These are phyloP conservation scores for Xerocomus brunneocitrinus DNA, from an alignment of 768 basidiomycete genomes.

Conservation along the genomic window DNA sequence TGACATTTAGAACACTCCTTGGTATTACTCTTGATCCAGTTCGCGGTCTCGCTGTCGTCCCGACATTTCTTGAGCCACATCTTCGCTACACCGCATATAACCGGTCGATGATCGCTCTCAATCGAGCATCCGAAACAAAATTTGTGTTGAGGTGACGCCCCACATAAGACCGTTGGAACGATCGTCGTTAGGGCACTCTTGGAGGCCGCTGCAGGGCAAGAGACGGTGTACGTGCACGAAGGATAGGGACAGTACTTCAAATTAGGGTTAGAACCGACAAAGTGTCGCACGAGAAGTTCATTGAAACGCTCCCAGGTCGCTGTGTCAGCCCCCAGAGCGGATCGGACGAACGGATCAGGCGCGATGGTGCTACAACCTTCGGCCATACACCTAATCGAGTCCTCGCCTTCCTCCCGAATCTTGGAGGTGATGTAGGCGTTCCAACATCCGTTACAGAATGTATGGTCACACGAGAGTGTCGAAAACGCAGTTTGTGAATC, in stretches of 20 bases:
- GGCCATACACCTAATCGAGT: conserved; percentile 72
- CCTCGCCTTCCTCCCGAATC: conserved; percentile 78
- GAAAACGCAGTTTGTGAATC: conserved; percentile 68
- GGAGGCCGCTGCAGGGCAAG: conserved; percentile 76
- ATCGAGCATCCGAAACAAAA: conserved; percentile 96
- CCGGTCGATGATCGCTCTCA: conserved; percentile 86
- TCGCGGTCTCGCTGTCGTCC: conserved; percentile 97
- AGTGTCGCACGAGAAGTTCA: conserved; percentile 85
- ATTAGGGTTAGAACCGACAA: conserved; percentile 75
- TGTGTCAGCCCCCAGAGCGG: conserved; percentile 51
- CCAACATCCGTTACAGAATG: conserved; percentile 86
- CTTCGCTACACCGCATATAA: conserved; percentile 82
- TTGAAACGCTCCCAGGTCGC: conserved; percentile 68
- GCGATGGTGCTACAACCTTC: conserved; percentile 66
- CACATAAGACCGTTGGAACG: conserved; percentile 88
- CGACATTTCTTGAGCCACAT: conserved; percentile 97
- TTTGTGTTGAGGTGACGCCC: conserved; percentile 59
- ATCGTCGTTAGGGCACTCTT: conserved; percentile 68
- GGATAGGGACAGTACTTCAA: conserved; percentile 97
- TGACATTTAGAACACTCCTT: conserved; percentile 97
- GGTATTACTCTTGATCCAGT: conserved; percentile 99
- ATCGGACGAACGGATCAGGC: conserved; percentile 57
- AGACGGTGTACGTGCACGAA: conserved; percentile 89
- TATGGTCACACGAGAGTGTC: conserved; percentile 75
- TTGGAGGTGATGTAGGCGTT: conserved; percentile 72